These are phyloP conservation scores for Skeletonema grethae DNA, from an alignment of 108 stramenopile genomes.

Conservation along the genomic window DNA sequence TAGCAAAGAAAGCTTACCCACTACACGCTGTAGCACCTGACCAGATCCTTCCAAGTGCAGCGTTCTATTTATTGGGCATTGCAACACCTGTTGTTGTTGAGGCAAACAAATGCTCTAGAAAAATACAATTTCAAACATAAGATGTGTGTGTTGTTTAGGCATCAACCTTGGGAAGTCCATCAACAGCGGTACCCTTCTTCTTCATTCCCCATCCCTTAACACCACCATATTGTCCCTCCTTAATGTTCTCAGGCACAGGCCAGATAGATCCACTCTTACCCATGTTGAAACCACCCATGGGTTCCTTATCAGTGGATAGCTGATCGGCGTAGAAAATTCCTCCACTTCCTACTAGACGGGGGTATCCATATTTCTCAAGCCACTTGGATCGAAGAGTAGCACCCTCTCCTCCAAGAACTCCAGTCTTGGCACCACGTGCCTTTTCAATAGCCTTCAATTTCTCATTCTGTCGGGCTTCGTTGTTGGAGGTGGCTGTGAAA, in stretches of 20 bases:
- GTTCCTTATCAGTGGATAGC: slow-evolving; percentile 82
- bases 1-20: not conserved
- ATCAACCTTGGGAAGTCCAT: slow-evolving; percentile 76
- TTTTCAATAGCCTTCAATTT: slow-evolving; percentile 87
- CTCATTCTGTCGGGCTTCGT: slow-evolving; percentile 83
- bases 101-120: not conserved
- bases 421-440: slow-evolving; percentile 67
- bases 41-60: not conserved
- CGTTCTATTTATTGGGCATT: not conserved
- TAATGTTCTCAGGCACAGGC: slow-evolving; percentile 82
- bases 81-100: not conserved
- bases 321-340: slow-evolving; percentile 92
- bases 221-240: slow-evolving; percentile 79
- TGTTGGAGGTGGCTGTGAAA: slow-evolving; percentile 91
- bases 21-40: not conserved
- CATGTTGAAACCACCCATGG: slow-evolving; percentile 93
- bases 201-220: slow-evolving; percentile 92
- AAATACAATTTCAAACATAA: slow-evolving; percentile 14
- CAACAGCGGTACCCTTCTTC: slow-evolving; percentile 78
- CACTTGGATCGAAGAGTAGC: slow-evolving; percentile 75
- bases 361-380: slow-evolving; percentile 91
- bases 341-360: slow-evolving; percentile 84
- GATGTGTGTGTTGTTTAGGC: slow-evolving; percentile 26
- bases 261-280: slow-evolving; percentile 85
- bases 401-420: slow-evolving; percentile 73